Percentiles rank a stretch among this genome's conserved stretches.
Evolutionary conservation across 768 basidiomycete genomes (phyloP).

Genomic region (Mycena sanguinolenta): DNA sequence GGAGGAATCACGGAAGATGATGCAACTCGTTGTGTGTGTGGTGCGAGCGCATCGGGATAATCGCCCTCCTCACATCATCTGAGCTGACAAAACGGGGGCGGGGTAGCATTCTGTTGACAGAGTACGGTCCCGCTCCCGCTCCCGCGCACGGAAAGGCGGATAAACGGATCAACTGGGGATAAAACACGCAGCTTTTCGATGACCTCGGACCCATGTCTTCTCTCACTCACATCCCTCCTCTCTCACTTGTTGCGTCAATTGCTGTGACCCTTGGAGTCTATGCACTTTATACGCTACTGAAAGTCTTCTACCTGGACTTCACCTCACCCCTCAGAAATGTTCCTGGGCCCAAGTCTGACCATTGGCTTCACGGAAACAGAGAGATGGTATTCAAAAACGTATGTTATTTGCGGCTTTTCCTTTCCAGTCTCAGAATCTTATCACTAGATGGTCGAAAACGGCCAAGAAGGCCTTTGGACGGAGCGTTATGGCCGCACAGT

Average conservation of each 20-base stretch:
- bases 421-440: slow-evolving; percentile 15
- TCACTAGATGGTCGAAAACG: too few species aligned
- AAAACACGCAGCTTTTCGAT: too few species aligned
- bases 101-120: too few species aligned
- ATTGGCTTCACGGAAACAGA: slow-evolving; percentile 50
- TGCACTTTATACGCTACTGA: slow-evolving; percentile 27
- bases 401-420: background rate
- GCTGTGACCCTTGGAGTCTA: slow-evolving; percentile 11
- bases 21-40: too few species aligned
- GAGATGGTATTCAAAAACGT: slow-evolving; percentile 5
- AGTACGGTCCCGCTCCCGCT: too few species aligned
- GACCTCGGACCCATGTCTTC: background rate
- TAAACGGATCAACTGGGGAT: too few species aligned
- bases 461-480: slow-evolving; percentile 61
- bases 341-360: slow-evolving; percentile 51
- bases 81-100: too few species aligned
- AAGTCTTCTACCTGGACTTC: slow-evolving; percentile 18
- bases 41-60: too few species aligned
- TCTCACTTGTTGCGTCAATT: background rate
- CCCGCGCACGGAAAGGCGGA: too few species aligned
- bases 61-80: too few species aligned
- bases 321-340: slow-evolving; percentile 48
- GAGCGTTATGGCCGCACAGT: slow-evolving; percentile 62
- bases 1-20: too few species aligned
- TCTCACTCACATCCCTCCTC: background rate